Conservation (phyloP, 2,329 filamentous ascomycete species). For the Cylindrodendrum hubeiense region DNA sequence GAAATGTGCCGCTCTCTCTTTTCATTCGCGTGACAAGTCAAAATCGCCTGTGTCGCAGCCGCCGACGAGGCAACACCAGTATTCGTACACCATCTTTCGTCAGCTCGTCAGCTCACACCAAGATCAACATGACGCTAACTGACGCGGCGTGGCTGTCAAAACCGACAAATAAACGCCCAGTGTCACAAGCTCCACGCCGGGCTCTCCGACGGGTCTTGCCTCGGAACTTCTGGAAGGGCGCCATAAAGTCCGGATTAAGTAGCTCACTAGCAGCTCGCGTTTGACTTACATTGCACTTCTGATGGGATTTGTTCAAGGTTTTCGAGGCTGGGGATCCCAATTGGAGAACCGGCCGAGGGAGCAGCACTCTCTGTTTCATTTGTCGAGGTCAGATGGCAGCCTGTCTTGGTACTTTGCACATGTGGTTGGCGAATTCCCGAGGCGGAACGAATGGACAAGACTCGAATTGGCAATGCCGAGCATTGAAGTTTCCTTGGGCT, state of each 20-base stretch:
- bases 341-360: background rate
- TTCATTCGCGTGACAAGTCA: background rate
- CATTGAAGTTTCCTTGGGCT: too few relatives aligned
- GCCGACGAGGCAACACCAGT: background rate
- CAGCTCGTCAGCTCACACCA: background rate
- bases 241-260: background rate
- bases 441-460: too few relatives aligned
- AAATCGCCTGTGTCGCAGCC: background rate
- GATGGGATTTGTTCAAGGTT: background rate
- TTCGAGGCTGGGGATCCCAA: background rate
- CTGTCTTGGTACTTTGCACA: too few relatives aligned
- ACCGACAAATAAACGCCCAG: background rate
- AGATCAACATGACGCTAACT: slow-evolving; percentile 46
- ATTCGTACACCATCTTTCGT: background rate
- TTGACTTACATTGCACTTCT: background rate
- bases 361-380: too few relatives aligned
- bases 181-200: background rate
- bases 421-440: too few relatives aligned
- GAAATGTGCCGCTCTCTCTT: background rate
- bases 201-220: background rate
- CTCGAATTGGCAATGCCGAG: too few relatives aligned
- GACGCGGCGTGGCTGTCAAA: slow-evolving; percentile 31
- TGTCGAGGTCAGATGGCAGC: background rate
- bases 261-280: background rate
- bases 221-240: slow-evolving; percentile 14